phyloP scores from a whole-genome alignment of 768 basidiomycete genomes.

The Kwoniella botswanensis region DNA sequence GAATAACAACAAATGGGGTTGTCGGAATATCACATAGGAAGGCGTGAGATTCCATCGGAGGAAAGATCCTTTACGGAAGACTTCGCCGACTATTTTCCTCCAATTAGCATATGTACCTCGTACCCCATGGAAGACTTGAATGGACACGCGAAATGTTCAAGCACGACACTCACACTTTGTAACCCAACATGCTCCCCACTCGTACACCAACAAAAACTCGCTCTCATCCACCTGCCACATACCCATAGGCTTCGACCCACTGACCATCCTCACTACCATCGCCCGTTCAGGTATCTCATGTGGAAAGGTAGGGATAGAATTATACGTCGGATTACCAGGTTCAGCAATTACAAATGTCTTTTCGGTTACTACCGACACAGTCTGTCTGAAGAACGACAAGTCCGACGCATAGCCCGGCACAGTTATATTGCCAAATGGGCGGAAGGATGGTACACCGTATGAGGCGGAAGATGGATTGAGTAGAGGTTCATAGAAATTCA shows the following conservation, averaged over 20 bases:
- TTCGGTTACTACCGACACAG: conserved; percentile 45
- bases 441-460: conserved; percentile 21
- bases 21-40: conserved; percentile 38
- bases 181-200: conserved; percentile 51
- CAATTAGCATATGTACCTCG: no score
- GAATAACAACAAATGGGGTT: conserved; percentile 44
- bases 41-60: conserved; percentile 50
- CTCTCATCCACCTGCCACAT: conserved; percentile 54
- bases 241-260: conserved; percentile 33
- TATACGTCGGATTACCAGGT: conserved; percentile 48
- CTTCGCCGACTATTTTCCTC: conserved; percentile 38
- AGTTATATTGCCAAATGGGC: conserved; percentile 36
- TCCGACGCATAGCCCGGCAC: conserved; percentile 49
- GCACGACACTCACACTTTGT: conserved; percentile 44
- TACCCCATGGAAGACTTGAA: no score
- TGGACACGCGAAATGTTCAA: no score
- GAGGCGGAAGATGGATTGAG: conserved; percentile 6
- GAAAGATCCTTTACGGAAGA: conserved; percentile 38
- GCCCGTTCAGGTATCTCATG: conserved; percentile 19
- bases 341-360: conserved; percentile 50
- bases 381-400: conserved; percentile 50
- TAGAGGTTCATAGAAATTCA: conserved; percentile 48
- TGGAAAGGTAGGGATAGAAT: conserved; percentile 40
- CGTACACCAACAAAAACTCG: conserved; percentile 52
- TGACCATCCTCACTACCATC: conserved; percentile 36